Conservation (phyloP, 2,329 filamentous ascomycete species). For the Ascochyta pisi region DNA sequence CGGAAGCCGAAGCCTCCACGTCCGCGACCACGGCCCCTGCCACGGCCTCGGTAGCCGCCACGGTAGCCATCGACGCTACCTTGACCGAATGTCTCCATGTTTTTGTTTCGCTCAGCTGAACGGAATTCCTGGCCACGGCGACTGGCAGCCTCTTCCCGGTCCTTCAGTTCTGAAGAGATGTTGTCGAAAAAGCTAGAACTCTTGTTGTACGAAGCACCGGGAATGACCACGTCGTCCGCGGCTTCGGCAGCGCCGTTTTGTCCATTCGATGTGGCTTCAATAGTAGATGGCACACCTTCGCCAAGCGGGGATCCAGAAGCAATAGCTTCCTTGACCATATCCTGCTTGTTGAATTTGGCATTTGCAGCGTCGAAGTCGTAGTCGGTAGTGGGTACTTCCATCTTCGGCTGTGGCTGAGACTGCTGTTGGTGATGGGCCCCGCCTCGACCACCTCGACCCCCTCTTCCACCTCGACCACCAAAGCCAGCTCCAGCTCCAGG, state of each 20-base stretch:
- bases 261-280: conserved; percentile 48
- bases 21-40: conserved; percentile 72
- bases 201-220: conserved; percentile 77
- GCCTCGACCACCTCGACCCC: conserved; percentile 58
- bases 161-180: conserved; percentile 91
- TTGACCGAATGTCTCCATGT: conserved; percentile 97
- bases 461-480: conserved; percentile 51
- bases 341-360: conserved; percentile 88
- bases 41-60: conserved; percentile 78
- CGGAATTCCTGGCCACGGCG: conserved; percentile 83
- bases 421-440: conserved; percentile 42
- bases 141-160: conserved; percentile 74
- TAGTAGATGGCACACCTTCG: conserved; percentile 50
- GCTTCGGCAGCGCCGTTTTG: conserved; percentile 44
- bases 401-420: conserved; percentile 62
- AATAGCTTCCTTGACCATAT: conserved; percentile 87
- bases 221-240: conserved; percentile 57
- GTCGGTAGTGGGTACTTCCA: conserved; percentile 88
- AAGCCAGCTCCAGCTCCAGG: conserved; percentile 50
- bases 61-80: conserved; percentile 88
- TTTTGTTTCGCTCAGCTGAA: conserved; percentile 90
- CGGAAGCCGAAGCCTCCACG: conserved; percentile 54
- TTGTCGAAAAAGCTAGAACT: conserved; percentile 95
- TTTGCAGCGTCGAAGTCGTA: conserved; percentile 91
- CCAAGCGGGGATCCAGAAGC: conserved; percentile 74